Base-by-base conservation (phyloP, 2,329 filamentous ascomycete species). In the Pseudogymnoascus sp. region DNA sequence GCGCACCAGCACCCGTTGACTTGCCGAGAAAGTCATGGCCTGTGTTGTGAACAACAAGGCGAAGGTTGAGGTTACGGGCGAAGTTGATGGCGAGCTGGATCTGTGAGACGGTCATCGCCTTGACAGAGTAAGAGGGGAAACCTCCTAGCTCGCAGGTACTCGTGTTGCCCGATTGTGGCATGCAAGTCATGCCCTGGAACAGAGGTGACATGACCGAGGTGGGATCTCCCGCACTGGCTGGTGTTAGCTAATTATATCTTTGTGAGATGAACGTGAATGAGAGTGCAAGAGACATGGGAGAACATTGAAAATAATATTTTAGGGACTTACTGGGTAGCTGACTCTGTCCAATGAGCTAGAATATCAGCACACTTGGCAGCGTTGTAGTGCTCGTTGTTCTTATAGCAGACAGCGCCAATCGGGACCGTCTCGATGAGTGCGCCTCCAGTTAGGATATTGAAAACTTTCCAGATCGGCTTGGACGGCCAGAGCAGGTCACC, bases 171-270 rank as follows among this genome's bases (percentile, higher is more conserved):
- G 64, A 60, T 41, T 65, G 62, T 33, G 74, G 72, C 58, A 71
- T 71, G 63, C 76, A 82, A 0, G 76, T 73, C 53, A 68, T 61
- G 8, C 68, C 64, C 66, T 36, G 77, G 77, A 53, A 82, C 70
- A 69, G 77, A 78, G 35, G 78, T 74, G 68, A 76, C 76, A 68
- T 81, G 76, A 66, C 75, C 71, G 69, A 74, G 77, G 62, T 80
- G 73, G 65, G 67, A 47, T 70, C 65, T 75, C 66, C 69, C 67
- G 72, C 67, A 70, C 69, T 70, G 67, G 6, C 20, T 43, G 60
- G 33, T 67, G 60, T 72, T 74, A 64, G 75, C 63, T 35, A 72
- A 71, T 33, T n/a, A 4, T 18, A 6, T 6, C 25, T 12, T 18
- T 18, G 15, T 18, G 28, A 2, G 11, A 18, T 33, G 4, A n/a